phyloP scores from a whole-genome alignment of 2,329 filamentous ascomycete species.

The Trichoderma sp. region DNA sequence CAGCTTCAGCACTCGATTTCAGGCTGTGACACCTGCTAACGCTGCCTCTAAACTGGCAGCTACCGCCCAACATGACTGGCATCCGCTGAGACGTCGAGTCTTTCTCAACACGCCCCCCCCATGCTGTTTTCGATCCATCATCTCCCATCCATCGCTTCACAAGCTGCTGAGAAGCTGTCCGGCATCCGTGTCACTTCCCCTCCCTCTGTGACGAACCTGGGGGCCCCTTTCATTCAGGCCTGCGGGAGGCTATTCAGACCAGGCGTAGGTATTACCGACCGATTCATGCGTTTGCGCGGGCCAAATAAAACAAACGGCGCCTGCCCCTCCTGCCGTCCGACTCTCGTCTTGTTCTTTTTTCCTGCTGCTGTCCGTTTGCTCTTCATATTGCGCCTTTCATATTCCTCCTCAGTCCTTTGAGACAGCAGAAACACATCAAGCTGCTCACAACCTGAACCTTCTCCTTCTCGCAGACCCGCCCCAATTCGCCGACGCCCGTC shows the following conservation, averaged over 20 bases:
- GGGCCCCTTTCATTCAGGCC: constrained; percentile 23
- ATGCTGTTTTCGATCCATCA: constrained; percentile 21
- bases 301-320: constrained; percentile 20
- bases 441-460: neutral
- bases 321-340: constrained; percentile 10
- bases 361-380: neutral
- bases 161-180: constrained; percentile 10
- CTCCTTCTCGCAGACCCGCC: neutral
- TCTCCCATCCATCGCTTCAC: constrained; percentile 22
- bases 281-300: constrained; percentile 14
- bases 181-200: constrained; percentile 21
- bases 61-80: neutral
- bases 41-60: neutral
- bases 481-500: constrained; percentile 8
- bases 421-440: neutral
- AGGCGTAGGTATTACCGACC: neutral
- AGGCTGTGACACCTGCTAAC: neutral
- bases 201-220: constrained; percentile 17
- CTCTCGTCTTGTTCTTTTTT: neutral
- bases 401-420: neutral
- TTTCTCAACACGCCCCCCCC: neutral
- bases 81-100: neutral
- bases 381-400: neutral
- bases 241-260: constrained; percentile 19
- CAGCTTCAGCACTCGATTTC: neutral